Evolutionary conservation across 352 stramenopile species (phyloP).

Genomic region (Phytophthora podocarpi): DNA sequence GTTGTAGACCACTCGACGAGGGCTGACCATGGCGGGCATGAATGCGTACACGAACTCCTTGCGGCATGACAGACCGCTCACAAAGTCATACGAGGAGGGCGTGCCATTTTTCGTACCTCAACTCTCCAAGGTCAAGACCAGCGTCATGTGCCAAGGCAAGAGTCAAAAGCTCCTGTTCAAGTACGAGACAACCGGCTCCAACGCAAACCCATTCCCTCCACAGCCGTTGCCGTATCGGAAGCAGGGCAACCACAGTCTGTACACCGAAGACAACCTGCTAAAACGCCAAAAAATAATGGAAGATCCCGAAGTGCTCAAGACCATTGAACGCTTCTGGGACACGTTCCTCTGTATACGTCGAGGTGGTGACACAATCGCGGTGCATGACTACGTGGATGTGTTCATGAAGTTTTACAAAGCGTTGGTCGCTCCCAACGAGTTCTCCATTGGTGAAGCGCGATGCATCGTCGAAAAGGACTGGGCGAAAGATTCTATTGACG

Average conservation of each 20-base stretch:
- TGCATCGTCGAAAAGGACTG: constrained; percentile 84
- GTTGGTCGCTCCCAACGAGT: constrained; percentile 68
- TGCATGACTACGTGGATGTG: constrained; percentile 73
- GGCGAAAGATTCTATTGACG: constrained; percentile 54
- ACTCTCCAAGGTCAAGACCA: constrained; percentile 72
- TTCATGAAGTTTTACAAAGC: constrained; percentile 89
- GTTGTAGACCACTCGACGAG: too few relatives aligned
- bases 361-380: constrained; percentile 46
- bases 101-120: constrained; percentile 68
- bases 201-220: constrained; percentile 14
- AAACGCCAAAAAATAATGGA: constrained; percentile 61
- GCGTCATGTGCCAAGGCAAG: constrained; percentile 56
- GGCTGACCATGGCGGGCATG: constrained; percentile 35
- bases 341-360: constrained; percentile 68
- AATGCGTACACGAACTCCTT: constrained; percentile 52
- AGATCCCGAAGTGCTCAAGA: constrained; percentile 48
- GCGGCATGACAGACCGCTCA: constrained; percentile 28
- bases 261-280: constrained; percentile 70
- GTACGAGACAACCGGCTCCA: constrained; percentile 37
- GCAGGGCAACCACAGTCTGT: constrained; percentile 70
- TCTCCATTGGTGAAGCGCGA: constrained; percentile 69
- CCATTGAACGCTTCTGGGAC: constrained; percentile 72
- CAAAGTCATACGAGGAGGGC: constrained; percentile 41
- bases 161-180: constrained; percentile 58
- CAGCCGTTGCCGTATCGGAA: constrained; percentile 65